A percentile compares a stretch with the other conserved stretches of the same genome.
phyloP scores from a whole-genome alignment of 1,139 yeast genomes.

The Groenewaldozyma sp. region DNA sequence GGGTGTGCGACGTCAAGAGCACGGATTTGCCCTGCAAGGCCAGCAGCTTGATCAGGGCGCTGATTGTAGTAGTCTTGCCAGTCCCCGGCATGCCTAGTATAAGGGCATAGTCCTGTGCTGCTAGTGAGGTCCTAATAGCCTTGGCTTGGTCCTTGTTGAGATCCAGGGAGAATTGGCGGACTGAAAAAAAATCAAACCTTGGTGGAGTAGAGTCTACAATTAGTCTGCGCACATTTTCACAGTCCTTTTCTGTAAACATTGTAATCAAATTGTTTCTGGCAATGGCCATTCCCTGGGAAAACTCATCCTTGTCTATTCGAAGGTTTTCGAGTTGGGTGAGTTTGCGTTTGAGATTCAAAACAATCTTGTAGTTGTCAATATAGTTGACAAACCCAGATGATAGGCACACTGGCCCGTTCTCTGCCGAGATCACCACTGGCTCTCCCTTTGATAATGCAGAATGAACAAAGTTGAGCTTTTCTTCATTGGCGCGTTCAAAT shows the following conservation, averaged over 20 bases:
- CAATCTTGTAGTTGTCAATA: constrained; percentile 32
- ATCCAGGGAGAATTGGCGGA: constrained; percentile 4
- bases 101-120: constrained; percentile 66
- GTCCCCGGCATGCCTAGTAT: constrained; percentile 98
- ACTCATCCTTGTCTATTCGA: constrained; percentile 74
- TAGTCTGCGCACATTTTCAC: constrained; percentile 40
- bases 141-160: constrained; percentile 60
- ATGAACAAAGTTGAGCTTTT: constrained; percentile 13
- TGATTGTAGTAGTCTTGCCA: constrained; percentile 90
- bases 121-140: constrained; percentile 59
- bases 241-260: constrained; percentile 52
- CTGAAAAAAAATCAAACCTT: constrained; percentile 24
- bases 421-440: constrained; percentile 64
- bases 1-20: constrained; percentile 78
- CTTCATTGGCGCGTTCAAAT: constrained; percentile 10
- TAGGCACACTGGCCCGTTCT: constrained; percentile 65
- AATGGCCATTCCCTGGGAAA: constrained; percentile 62
- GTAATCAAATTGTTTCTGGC: constrained; percentile 71
- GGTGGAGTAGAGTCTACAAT: constrained; percentile 56
- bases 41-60: constrained; percentile 56
- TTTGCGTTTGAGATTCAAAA: constrained; percentile 43
- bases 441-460: constrained; percentile 25
- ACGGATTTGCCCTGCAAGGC: constrained; percentile 54
- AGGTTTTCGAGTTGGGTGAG: constrained; percentile 36
- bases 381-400: constrained; percentile 50